Evolutionary conservation across 2,329 filamentous ascomycete species (phyloP).

Genomic region (Colletotrichum echinochloae): DNA sequence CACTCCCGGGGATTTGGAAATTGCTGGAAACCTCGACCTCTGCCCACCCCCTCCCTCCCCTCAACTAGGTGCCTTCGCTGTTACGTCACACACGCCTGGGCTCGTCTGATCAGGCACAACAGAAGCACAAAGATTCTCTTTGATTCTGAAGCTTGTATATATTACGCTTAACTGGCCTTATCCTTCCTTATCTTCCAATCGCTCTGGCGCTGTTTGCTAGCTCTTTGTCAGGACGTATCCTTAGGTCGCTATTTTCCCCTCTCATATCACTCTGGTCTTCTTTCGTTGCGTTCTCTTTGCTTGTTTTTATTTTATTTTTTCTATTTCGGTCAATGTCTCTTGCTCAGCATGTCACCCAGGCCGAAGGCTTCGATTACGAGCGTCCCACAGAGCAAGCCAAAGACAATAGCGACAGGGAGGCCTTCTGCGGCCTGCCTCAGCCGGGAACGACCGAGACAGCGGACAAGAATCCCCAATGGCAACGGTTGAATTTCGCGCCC

Average conservation of each 20-base stretch:
- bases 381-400: slow-evolving; percentile 43
- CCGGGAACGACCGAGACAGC: slow-evolving; percentile 18
- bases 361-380: slow-evolving; percentile 56
- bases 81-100: slow-evolving; percentile 32
- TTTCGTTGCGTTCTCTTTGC: too few relatives aligned
- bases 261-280: too few relatives aligned
- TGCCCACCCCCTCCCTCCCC: slow-evolving; percentile 19
- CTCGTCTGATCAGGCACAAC: not conserved
- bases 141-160: not conserved
- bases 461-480: slow-evolving; percentile 39
- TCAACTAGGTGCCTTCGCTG: not conserved
- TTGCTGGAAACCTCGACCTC: slow-evolving; percentile 38
- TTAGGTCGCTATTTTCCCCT: not conserved
- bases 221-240: not conserved
- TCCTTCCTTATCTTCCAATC: not conserved
- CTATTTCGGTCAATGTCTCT: slow-evolving; percentile 53
- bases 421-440: slow-evolving; percentile 46
- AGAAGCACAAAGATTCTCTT: slow-evolving; percentile 6
- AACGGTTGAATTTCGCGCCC: slow-evolving; percentile 47
- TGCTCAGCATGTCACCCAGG: slow-evolving; percentile 56
- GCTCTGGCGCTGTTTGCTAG: not conserved
- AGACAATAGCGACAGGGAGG: slow-evolving; percentile 41
- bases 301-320: too few relatives aligned
- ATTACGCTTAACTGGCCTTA: not conserved
- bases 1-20: slow-evolving; percentile 31